A percentile compares a stretch with the other conserved stretches of the same genome.
Evolutionary conservation across 768 basidiomycete genomes (phyloP).

Genomic region (Lyophyllum decastes): DNA sequence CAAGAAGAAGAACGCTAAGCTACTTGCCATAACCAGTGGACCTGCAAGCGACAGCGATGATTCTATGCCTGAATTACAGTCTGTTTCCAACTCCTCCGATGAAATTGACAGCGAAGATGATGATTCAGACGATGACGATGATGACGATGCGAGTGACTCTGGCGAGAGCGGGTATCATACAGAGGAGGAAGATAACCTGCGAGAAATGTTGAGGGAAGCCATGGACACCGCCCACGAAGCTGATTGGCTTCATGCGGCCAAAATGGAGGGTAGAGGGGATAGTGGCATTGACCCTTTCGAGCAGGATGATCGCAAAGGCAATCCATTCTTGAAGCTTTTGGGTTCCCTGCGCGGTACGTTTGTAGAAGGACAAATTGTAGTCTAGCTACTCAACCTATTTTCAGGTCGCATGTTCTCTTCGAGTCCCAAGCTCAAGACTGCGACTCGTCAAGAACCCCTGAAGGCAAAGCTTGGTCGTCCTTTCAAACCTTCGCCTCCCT

Average conservation of each 20-base stretch:
- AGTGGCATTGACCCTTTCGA: conserved; percentile 45
- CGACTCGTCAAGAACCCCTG: conserved; percentile 27
- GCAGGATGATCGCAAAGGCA: conserved; percentile 59
- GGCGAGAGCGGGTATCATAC: conserved; percentile 56
- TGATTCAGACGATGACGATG: conserved; percentile 39
- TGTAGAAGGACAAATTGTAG: neutral
- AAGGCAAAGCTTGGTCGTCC: conserved; percentile 7
- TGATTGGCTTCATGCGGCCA: conserved; percentile 56
- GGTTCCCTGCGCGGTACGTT: conserved; percentile 68
- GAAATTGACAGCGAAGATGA: conserved; percentile 34
- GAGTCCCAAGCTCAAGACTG: conserved; percentile 39
- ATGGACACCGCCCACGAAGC: conserved; percentile 68
- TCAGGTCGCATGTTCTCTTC: conserved; percentile 66
- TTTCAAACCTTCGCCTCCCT: neutral
- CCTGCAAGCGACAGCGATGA: conserved; percentile 42
- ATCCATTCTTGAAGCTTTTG: conserved; percentile 78
- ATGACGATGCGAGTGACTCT: conserved; percentile 33
- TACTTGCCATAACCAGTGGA: conserved; percentile 53
- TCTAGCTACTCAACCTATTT: conserved; percentile 1
- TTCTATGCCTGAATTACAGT: conserved; percentile 71
- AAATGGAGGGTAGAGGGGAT: conserved; percentile 30
- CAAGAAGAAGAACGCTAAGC: conserved; percentile 32
- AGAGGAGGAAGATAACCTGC: conserved; percentile 68
- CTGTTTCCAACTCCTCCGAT: conserved; percentile 63
- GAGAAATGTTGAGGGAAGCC: conserved; percentile 65